A percentile compares a stretch with the other conserved stretches of the same genome.
Evolutionary conservation across 306 rosid species (phyloP).

Genomic region (Trifolium fragiferum): DNA sequence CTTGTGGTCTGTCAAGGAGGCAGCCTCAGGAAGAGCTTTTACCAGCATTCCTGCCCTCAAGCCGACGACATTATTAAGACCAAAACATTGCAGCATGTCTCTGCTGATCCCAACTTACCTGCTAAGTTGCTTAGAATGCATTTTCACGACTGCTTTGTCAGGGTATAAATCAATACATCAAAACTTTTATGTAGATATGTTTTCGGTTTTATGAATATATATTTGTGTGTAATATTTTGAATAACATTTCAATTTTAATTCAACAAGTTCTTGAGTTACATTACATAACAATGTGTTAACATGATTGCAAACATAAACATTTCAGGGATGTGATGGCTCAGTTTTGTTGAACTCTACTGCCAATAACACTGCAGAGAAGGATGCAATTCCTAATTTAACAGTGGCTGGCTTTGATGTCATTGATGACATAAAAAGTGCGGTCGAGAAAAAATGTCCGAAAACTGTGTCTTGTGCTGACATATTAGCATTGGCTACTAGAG

Average conservation of each 20-base stretch:
- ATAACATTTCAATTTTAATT: constrained; percentile 23
- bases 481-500: constrained; percentile 62
- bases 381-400: constrained; percentile 50
- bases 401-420: constrained; percentile 62
- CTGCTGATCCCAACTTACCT: constrained; percentile 45
- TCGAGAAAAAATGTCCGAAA: constrained; percentile 57
- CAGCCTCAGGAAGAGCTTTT: constrained; percentile 48
- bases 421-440: constrained; percentile 52
- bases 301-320: constrained; percentile 31
- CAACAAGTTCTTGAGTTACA: too few relatives aligned
- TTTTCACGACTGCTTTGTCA: constrained; percentile 70
- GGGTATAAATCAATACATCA: constrained; percentile 41
- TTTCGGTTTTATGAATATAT: background rate
- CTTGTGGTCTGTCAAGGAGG: constrained; percentile 53
- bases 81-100: constrained; percentile 43
- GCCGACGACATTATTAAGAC: constrained; percentile 52
- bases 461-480: constrained; percentile 74
- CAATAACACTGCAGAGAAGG: constrained; percentile 54
- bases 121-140: constrained; percentile 69
- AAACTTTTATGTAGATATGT: background rate
- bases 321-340: constrained; percentile 71
- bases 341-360: constrained; percentile 57
- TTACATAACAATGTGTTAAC: background rate
- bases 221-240: background rate
- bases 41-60: constrained; percentile 48